Conservation (phyloP, 352 stramenopile genomes). For the Phytophthora lateralis region DNA sequence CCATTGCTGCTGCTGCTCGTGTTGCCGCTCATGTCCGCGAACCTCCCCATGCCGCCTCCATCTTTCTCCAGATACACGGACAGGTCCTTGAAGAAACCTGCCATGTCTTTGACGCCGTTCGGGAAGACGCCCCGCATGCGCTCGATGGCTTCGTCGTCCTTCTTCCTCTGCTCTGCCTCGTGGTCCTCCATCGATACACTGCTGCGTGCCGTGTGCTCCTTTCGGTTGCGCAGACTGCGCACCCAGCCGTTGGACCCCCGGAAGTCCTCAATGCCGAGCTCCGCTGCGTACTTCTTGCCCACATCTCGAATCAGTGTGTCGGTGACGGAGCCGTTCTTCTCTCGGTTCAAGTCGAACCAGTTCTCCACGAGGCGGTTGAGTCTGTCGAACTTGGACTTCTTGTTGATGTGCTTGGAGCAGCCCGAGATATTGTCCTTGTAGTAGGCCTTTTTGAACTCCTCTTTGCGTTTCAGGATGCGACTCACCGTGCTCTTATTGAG, state of each 20-base stretch:
- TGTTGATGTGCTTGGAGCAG: constrained; percentile 87
- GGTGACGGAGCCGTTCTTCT: constrained; percentile 70
- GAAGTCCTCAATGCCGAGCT: constrained; percentile 79
- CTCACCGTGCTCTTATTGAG: constrained; percentile 87
- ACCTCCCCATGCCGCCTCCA: constrained; percentile 29
- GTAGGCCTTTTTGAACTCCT: constrained; percentile 88
- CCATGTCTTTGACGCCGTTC: constrained; percentile 75
- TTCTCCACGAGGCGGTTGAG: constrained; percentile 83
- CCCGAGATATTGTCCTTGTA: constrained; percentile 88
- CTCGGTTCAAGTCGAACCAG: constrained; percentile 82
- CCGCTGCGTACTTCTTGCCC: constrained; percentile 71
- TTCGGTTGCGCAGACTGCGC: constrained; percentile 77
- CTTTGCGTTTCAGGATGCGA: constrained; percentile 86
- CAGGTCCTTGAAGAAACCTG: constrained; percentile 77
- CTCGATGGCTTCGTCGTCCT: constrained; percentile 75
- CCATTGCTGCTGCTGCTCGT: constrained; percentile 20
- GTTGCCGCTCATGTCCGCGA: constrained; percentile 23
- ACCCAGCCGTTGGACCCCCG: constrained; percentile 83
- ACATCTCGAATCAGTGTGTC: constrained; percentile 82
- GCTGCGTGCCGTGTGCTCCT: constrained; percentile 63
- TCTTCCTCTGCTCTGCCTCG: constrained; percentile 66
- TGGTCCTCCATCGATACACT: constrained; percentile 56
- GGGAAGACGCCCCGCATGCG: constrained; percentile 73
- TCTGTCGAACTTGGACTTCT: constrained; percentile 88
- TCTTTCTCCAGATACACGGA: constrained; percentile 75